Conservation (phyloP, 192 early-diverging fungal genomes). For the Coemansia sp. region DNA sequence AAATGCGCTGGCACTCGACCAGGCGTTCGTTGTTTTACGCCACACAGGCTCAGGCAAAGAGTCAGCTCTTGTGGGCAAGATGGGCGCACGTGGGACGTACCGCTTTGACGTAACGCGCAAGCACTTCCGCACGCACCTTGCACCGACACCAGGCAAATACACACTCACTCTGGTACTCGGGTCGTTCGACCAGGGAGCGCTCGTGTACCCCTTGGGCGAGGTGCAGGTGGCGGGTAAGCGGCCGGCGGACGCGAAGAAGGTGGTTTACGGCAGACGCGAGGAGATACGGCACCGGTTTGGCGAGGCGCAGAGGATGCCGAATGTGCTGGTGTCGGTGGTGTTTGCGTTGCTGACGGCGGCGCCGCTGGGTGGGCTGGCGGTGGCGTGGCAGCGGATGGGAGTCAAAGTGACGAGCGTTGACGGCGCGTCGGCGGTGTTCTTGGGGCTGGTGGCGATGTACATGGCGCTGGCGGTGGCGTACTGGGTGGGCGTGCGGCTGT, state of each 20-base stretch:
- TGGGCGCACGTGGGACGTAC: constrained; percentile 20
- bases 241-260: neutral
- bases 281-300: constrained; percentile 50
- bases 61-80: constrained; percentile 21
- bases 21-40: constrained; percentile 40
- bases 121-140: constrained; percentile 32
- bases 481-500: constrained; percentile 46
- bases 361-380: constrained; percentile 26
- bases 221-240: constrained; percentile 18
- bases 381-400: constrained; percentile 38
- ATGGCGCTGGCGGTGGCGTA: constrained; percentile 45
- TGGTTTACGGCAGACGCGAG: constrained; percentile 18
- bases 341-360: constrained; percentile 22
- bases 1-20: constrained; percentile 26
- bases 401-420: constrained; percentile 28
- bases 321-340: constrained; percentile 27
- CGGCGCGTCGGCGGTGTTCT: constrained; percentile 21
- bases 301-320: constrained; percentile 43
- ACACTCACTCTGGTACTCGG: constrained; percentile 36
- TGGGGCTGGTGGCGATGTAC: constrained; percentile 44
- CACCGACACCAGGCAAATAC: constrained; percentile 22
- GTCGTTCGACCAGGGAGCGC: constrained; percentile 28
- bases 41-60: constrained; percentile 28
- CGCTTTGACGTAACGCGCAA: constrained; percentile 34
- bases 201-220: constrained; percentile 34